Conservation (phyloP, 345 rosid genomes). For the Microcos paniculata region DNA sequence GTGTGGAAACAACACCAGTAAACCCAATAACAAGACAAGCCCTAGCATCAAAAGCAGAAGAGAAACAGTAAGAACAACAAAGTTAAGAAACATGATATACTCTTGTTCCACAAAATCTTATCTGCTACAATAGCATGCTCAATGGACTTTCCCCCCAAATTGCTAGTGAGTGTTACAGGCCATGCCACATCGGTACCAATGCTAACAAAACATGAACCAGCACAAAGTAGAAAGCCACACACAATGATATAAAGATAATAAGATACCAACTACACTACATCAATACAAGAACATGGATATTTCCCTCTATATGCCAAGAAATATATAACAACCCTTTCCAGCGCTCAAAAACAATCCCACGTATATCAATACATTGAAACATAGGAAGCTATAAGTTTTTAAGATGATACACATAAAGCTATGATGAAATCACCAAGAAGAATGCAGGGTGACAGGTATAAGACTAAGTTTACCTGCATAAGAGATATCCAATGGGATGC, state of each 20-base stretch:
- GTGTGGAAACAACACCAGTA: background rate
- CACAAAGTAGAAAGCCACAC: background rate
- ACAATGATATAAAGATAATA: background rate
- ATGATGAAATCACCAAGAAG: conserved; percentile 3
- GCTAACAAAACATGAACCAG: background rate
- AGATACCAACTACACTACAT: background rate
- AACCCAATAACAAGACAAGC: background rate
- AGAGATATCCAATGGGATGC: conserved; percentile 99
- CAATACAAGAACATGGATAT: background rate
- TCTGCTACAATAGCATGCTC: background rate
- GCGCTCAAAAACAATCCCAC: background rate
- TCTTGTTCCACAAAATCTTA: background rate
- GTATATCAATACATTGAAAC: background rate
- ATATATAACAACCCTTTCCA: background rate
- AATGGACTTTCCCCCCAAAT: background rate
- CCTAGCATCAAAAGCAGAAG: background rate
- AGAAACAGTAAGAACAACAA: background rate
- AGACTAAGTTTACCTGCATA: conserved; percentile 67
- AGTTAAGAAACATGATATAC: background rate
- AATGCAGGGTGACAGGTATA: background rate
- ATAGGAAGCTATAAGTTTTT: background rate
- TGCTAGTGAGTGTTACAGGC: background rate
- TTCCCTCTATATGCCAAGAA: background rate
- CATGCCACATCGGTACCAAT: background rate
- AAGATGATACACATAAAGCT: background rate